Evolutionary conservation across 2,329 filamentous ascomycete genomes (phyloP), one percentile per base, ranked within the genome.

Genomic region (Pseudogymnoascus sp.): DNA sequence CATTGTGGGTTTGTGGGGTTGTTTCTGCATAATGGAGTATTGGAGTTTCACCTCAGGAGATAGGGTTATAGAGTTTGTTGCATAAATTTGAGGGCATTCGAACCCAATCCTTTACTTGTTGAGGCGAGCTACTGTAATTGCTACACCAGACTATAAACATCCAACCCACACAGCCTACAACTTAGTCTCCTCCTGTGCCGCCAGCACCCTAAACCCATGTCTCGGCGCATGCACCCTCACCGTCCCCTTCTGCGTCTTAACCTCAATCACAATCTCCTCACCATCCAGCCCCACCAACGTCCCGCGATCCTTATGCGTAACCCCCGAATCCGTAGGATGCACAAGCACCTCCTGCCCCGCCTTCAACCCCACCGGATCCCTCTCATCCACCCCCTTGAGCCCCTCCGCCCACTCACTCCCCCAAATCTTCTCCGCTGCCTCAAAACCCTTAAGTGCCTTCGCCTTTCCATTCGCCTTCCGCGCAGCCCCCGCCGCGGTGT

Each of bases 191-290:
- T 64, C 68, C 37, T 64, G 67, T n/a, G 59, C 66, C 65, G 76
- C 67, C 70, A 46, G 2, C 2, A 85, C 73, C 64, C 78, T 77
- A 72, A 87, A 88, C 21, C 82, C 81, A 70, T 82, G 81, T 67
- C 86, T 78, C 5, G 86, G 87, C 62, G 82, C 81, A 75, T 89
- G 86, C 36, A 89, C 74, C 62, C 79, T 78, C 18, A 89, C 74
- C 18, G 75, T 73, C 10, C 76, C 76, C 25, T 73, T 74, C 64
- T 74, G 73, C 2, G 76, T 77, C 64, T 73, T 70, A 12, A 80
- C 78, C 71, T 85, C 81, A 65, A 88, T 76, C 1, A 88, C 85
- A 6, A 86, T 78, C 76, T 89, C 84, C 53, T 77, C 74, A 21
- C 70, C 70, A 46, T 77, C 77, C 60, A 89, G 69, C 25, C 78